Evolutionary conservation across 306 rosid species (phyloP).

Genomic region (Sicyos edulis): DNA sequence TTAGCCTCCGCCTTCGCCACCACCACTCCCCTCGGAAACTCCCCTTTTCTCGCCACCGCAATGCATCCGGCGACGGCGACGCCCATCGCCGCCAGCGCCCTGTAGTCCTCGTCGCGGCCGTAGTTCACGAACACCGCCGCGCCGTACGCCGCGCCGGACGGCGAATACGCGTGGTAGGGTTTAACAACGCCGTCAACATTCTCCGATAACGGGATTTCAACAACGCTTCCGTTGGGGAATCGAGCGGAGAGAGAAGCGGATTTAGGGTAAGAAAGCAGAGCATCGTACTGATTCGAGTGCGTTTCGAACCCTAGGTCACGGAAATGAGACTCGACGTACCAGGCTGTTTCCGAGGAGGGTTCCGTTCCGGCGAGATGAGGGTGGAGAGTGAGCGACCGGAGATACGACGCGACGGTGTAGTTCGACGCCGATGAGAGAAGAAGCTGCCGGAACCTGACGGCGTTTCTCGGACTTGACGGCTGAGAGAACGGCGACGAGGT

Average conservation of each 20-base stretch:
- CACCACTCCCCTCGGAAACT: constrained; percentile 45
- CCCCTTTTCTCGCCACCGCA: constrained; percentile 55
- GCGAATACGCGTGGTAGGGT: constrained; percentile 90
- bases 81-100: constrained; percentile 32
- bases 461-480: constrained; percentile 19
- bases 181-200: constrained; percentile 32
- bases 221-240: constrained; percentile 36
- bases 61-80: constrained; percentile 67
- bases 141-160: constrained; percentile 60
- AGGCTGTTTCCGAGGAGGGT: constrained; percentile 36
- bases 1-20: constrained; percentile 60
- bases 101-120: constrained; percentile 64
- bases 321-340: constrained; percentile 47
- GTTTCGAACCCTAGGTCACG: constrained; percentile 39
- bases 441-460: constrained; percentile 29
- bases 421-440: constrained; percentile 67
- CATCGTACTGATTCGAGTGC: constrained; percentile 37
- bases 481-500: constrained; percentile 17
- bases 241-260: constrained; percentile 52
- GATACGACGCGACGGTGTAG: constrained; percentile 60
- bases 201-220: constrained; percentile 34
- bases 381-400: constrained; percentile 63
- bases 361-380: constrained; percentile 94
- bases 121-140: constrained; percentile 62
- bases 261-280: constrained; percentile 69